Evolutionary conservation across 2,329 filamentous ascomycete species (phyloP), one percentile per base, ranked within the genome.

Genomic region (Diaporthe australafricana): DNA sequence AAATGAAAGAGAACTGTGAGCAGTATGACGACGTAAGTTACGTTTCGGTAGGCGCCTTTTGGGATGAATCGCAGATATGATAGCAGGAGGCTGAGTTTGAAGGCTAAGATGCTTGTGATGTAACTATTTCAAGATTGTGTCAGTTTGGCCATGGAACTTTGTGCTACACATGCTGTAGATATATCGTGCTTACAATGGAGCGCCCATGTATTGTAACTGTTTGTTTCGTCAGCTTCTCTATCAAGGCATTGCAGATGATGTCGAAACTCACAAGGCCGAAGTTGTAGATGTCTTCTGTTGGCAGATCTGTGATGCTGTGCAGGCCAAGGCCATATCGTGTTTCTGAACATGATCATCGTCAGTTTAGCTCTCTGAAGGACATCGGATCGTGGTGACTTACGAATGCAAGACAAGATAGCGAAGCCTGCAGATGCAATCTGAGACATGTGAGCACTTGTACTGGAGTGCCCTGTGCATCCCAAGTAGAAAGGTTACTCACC

Each of bases 51-150:
- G 3, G 68, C 48, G 0, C 79, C 78, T 2, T 80, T 78, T 1
- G 84, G 81, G 4, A 86, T 81, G 17, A 87, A 84, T 1, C 85
- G 83, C 0, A 86, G 77, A 22, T 85, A 84, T 1, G 83, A 83
- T 2, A 84, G 78, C 5, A 87, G 76, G 2, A 87, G 76, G 40
- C 84, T 80, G 25, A 86, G 77, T 70, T 87, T 87, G 76, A 87
- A 87, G 1, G 81, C 83, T 3, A 85, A 79, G 30, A 87, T 84
- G 45, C 81, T 81, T 14, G 77, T 73, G 25, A 84, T 81, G 68
- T 85, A 85, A 32, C 83, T 84, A 32, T 35, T 16, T 9, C 1
- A n/a, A 25, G 25, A 5, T 3, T 6, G 32, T 27, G 48, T 63
- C 47, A 63, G 52, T 9, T 42, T 4, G 20, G 12, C 4, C 16